phyloP scores from a whole-genome alignment of 352 stramenopile genomes.

The Phytophthora brassicae region DNA sequence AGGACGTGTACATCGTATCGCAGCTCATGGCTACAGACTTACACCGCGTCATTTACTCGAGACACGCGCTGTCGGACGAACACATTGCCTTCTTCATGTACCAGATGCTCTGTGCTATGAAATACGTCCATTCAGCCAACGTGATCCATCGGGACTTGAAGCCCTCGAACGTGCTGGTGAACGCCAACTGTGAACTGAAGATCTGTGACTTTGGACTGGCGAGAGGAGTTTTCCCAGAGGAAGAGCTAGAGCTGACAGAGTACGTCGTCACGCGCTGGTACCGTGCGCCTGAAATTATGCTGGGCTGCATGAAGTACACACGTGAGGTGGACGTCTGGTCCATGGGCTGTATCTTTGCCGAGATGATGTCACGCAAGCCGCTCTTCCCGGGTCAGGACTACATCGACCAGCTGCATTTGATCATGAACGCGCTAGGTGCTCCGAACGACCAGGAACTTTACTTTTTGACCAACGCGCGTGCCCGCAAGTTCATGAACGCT shows the following conservation, averaged over 20 bases:
- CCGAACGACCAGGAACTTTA: slow-evolving; percentile 93
- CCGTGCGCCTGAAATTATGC: slow-evolving; percentile 80
- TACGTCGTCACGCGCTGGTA: slow-evolving; percentile 95
- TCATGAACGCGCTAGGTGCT: slow-evolving; percentile 96
- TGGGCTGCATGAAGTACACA: slow-evolving; percentile 88
- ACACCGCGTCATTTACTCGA: slow-evolving; percentile 89
- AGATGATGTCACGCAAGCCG: slow-evolving; percentile 97
- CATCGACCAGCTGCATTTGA: slow-evolving; percentile 96
- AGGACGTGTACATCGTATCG: slow-evolving; percentile 91
- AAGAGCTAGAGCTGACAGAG: slow-evolving; percentile 74
- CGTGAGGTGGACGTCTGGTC: slow-evolving; percentile 93
- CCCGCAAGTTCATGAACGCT: slow-evolving; percentile 84
- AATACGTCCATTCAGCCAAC: slow-evolving; percentile 93
- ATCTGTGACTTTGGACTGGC: slow-evolving; percentile 90
- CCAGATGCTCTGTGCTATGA: slow-evolving; percentile 90
- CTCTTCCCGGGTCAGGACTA: slow-evolving; percentile 96
- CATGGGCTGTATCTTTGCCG: slow-evolving; percentile 99
- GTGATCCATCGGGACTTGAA: slow-evolving; percentile 97
- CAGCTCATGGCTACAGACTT: slow-evolving; percentile 92
- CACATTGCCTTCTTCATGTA: slow-evolving; percentile 92
- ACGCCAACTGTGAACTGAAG: slow-evolving; percentile 90
- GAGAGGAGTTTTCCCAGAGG: slow-evolving; percentile 75
- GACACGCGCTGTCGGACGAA: slow-evolving; percentile 80
- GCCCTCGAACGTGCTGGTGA: slow-evolving; percentile 97
- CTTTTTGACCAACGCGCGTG: slow-evolving; percentile 94